Conservation (phyloP, 2,329 filamentous ascomycete species). For the Fusarium odoratissimum region DNA sequence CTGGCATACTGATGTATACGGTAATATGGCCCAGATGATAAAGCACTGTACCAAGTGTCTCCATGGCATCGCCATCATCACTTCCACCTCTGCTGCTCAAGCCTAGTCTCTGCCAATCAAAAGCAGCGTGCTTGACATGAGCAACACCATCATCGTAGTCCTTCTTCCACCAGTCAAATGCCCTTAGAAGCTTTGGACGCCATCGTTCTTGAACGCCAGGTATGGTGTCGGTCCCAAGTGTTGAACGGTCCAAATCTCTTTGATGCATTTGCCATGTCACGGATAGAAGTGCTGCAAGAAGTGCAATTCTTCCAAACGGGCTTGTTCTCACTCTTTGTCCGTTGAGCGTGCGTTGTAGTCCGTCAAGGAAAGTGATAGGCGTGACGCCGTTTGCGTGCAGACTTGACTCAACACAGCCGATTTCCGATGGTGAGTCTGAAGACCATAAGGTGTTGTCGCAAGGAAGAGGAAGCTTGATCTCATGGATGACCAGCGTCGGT, state of each 20-base stretch:
- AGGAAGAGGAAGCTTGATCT: conserved; percentile 46
- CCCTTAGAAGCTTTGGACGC: conserved; percentile 43
- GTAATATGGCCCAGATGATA: conserved; percentile 46
- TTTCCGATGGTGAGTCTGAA: conserved; percentile 45
- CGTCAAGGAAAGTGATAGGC: conserved; percentile 45
- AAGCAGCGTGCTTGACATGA: conserved; percentile 44
- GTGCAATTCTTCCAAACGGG: conserved; percentile 44
- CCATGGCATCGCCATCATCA: conserved; percentile 45
- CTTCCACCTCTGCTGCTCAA: conserved; percentile 43
- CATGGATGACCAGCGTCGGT: conserved; percentile 45
- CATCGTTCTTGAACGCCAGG: conserved; percentile 45
- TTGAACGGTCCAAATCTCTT: conserved; percentile 43
- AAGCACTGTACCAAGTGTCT: conserved; percentile 43
- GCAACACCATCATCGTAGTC: conserved; percentile 46
- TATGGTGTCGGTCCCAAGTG: conserved; percentile 42
- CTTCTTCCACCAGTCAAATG: conserved; percentile 48
- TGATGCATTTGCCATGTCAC: conserved; percentile 48
- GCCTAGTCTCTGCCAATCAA: conserved; percentile 45
- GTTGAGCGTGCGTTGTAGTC: conserved; percentile 43
- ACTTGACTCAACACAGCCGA: conserved; percentile 46
- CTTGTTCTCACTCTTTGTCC: conserved; percentile 45
- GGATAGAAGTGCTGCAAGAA: conserved; percentile 41
- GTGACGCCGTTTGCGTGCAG: conserved; percentile 45
- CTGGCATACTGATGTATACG: conserved; percentile 47
- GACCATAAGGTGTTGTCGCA: conserved; percentile 47